Percentiles rank a stretch among this genome's conserved stretches.
Conservation (phyloP, 1,139 yeast species). For the Pichia sp. region DNA sequence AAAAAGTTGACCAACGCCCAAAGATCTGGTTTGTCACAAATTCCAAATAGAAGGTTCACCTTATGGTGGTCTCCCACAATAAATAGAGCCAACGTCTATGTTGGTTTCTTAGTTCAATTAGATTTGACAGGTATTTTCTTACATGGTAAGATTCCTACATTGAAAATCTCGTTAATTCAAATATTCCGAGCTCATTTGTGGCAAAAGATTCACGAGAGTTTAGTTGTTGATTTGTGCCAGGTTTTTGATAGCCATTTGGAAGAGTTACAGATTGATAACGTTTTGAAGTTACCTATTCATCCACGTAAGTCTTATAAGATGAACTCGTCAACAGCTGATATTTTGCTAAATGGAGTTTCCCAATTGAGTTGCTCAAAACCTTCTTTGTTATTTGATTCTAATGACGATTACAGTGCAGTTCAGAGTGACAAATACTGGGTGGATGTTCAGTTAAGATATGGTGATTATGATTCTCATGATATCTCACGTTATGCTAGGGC, state of each 20-base stretch:
- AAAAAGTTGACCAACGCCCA: constrained; percentile 96
- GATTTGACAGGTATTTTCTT: constrained; percentile 95
- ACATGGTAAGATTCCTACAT: constrained; percentile 96
- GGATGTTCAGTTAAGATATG: constrained; percentile 91
- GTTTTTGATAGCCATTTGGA: constrained; percentile 86
- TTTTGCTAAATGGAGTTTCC: constrained; percentile 68
- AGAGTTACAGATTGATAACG: constrained; percentile 75
- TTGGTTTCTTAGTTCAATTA: constrained; percentile 92
- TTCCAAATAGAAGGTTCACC: constrained; percentile 95
- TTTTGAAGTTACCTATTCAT: constrained; percentile 88
- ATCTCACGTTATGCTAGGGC: constrained; percentile 92
- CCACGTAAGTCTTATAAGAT: constrained; percentile 96
- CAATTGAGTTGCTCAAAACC: constrained; percentile 87
- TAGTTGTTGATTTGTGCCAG: constrained; percentile 90
- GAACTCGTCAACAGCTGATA: constrained; percentile 94
- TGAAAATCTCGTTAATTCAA: constrained; percentile 91
- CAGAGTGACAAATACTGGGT: constrained; percentile 82
- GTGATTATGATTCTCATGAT: constrained; percentile 97
- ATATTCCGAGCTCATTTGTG: constrained; percentile 97
- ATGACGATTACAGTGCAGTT: constrained; percentile 47
- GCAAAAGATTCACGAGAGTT: constrained; percentile 97
- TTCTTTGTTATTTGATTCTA: constrained; percentile 62
- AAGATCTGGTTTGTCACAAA: constrained; percentile 93
- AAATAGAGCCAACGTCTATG: constrained; percentile 95
- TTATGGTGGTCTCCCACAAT: constrained; percentile 99